A percentile compares a stretch with the other conserved stretches of the same genome.
Evolutionary conservation across 1,139 yeast species (phyloP).

Genomic region (Scheffersomyces titani): DNA sequence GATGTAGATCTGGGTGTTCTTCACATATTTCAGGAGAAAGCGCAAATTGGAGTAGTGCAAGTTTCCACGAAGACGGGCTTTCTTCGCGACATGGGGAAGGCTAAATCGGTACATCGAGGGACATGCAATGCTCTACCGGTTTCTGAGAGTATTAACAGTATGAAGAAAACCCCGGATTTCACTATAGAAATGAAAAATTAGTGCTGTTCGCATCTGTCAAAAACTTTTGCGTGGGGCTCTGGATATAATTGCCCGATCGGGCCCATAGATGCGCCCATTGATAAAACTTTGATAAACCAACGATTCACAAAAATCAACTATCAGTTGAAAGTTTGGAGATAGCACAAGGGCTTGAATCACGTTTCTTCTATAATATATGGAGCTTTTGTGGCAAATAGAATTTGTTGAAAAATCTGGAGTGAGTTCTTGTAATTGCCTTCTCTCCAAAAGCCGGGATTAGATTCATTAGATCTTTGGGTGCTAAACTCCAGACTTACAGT

Average conservation of each 20-base stretch:
- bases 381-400: neutral
- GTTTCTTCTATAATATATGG: neutral
- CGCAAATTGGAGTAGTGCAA: neutral
- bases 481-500: neutral
- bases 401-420: neutral
- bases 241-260: neutral
- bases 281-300: neutral
- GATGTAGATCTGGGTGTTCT: constrained; percentile 28
- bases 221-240: neutral
- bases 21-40: constrained; percentile 11
- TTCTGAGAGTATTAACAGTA: neutral
- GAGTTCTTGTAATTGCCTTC: neutral
- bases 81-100: neutral
- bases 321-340: neutral
- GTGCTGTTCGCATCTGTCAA: neutral
- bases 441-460: neutral
- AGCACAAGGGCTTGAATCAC: neutral
- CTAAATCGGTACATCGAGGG: neutral
- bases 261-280: neutral
- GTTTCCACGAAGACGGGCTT: neutral
- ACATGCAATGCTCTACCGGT: neutral
- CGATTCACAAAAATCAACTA: neutral
- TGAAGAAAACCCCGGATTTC: neutral
- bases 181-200: neutral
- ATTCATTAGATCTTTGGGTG: neutral